Conservation (phyloP, 2,329 filamentous ascomycete genomes). For the Aspergillus sp. region DNA sequence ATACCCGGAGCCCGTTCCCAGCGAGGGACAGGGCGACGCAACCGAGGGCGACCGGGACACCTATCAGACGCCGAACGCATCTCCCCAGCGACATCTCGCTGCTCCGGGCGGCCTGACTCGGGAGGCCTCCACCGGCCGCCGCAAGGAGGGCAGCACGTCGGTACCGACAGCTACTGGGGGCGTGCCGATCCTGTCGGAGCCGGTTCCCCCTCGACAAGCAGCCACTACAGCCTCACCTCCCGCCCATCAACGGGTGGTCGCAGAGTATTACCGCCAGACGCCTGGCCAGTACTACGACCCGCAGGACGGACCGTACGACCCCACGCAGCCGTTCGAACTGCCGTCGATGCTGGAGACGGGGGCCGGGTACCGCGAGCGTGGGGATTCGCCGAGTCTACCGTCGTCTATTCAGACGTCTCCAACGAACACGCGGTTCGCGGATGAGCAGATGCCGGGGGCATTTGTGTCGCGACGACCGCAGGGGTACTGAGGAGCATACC, state of each 20-base stretch:
- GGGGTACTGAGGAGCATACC: neutral
- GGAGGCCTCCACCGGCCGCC: constrained; percentile 41
- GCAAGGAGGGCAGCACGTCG: constrained; percentile 27
- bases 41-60: constrained; percentile 25
- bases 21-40: constrained; percentile 14
- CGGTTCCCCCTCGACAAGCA: constrained; percentile 20
- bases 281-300: constrained; percentile 11
- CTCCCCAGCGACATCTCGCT: constrained; percentile 24
- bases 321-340: constrained; percentile 16
- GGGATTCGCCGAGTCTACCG: constrained; percentile 1
- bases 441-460: constrained; percentile 7
- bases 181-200: constrained; percentile 26
- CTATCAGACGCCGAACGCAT: constrained; percentile 26
- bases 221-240: constrained; percentile 9
- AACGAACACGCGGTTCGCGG: neutral
- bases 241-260: neutral
- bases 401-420: constrained; percentile 2
- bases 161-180: constrained; percentile 13
- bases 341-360: constrained; percentile 9
- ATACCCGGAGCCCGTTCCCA: constrained; percentile 34
- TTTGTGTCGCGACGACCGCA: constrained; percentile 2
- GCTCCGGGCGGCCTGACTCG: constrained; percentile 31
- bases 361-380: neutral
- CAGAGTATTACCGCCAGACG: constrained; percentile 12
- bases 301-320: constrained; percentile 9